Conservation (phyloP, 768 basidiomycete species). For the Suillus plorans region DNA sequence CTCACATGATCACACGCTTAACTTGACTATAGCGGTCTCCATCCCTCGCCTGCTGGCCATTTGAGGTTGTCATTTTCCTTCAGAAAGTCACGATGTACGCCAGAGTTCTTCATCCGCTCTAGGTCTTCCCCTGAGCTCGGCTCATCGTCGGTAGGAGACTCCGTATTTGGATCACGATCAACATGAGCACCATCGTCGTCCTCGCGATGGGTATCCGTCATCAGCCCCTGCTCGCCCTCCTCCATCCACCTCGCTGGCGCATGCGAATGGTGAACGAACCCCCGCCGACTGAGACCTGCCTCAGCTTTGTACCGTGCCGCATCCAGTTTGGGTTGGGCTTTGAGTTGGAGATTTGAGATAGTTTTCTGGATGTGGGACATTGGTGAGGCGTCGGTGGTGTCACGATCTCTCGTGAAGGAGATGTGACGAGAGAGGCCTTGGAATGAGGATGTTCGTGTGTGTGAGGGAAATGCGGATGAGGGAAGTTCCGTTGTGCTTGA, state of each 20-base stretch:
- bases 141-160: constrained; percentile 27
- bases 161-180: constrained; percentile 19
- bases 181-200: constrained; percentile 19
- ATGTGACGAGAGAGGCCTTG: constrained; percentile 37
- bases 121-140: constrained; percentile 21
- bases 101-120: constrained; percentile 4
- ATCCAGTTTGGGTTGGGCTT: constrained; percentile 54
- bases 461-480: constrained; percentile 7
- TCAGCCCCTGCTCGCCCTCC: constrained; percentile 38
- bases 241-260: constrained; percentile 26
- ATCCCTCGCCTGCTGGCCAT: constrained; percentile 60
- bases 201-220: constrained; percentile 36
- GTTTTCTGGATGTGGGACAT: constrained; percentile 45
- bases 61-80: constrained; percentile 50
- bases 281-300: constrained; percentile 60
- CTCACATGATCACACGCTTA: not conserved
- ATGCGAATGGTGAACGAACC: constrained; percentile 47
- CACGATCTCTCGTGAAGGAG: constrained; percentile 33
- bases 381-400: constrained; percentile 28
- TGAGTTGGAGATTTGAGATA: constrained; percentile 36
- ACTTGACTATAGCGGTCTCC: constrained; percentile 40
- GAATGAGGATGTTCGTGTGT: constrained; percentile 19
- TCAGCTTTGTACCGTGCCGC: constrained; percentile 71
- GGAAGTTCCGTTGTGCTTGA: constrained; percentile 16
- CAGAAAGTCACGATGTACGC: constrained; percentile 16